Percentiles rank a stretch among this genome's conserved stretches.
These are phyloP conservation scores for Wickerhamomyces silvicola DNA, from an alignment of 805 yeast genomes.

Conservation along the genomic window DNA sequence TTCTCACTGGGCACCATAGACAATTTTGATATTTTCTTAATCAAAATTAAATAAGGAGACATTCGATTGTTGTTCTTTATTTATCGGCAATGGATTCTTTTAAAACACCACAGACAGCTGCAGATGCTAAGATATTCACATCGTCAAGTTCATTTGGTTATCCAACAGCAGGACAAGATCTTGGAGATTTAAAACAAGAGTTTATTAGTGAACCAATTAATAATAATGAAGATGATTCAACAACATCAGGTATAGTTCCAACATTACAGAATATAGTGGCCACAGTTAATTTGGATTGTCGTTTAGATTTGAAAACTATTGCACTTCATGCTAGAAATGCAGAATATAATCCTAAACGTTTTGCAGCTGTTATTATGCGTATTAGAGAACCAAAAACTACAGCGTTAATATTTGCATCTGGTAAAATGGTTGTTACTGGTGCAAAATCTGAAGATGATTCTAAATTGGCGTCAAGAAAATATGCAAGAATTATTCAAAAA, in stretches of 20 bases:
- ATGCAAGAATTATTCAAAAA: constrained; percentile 96
- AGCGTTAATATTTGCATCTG: constrained; percentile 95
- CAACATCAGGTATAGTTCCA: constrained; percentile 94
- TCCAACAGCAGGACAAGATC: constrained; percentile 23
- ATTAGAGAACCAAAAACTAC: constrained; percentile 98
- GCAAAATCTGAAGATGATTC: constrained; percentile 98
- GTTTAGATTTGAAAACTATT: constrained; percentile 92
- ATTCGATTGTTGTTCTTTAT: not conserved
- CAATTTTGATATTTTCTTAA: not conserved
- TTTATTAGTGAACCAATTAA: constrained; percentile 5
- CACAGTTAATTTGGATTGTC: constrained; percentile 93
- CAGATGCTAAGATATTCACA: constrained; percentile 24
- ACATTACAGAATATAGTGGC: constrained; percentile 93
- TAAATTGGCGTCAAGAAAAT: constrained; percentile 94
- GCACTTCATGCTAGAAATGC: constrained; percentile 99
- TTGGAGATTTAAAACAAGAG: constrained; percentile 16
- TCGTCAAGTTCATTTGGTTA: constrained; percentile 21
- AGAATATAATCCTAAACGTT: constrained; percentile 96
- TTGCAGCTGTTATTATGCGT: constrained; percentile 99
- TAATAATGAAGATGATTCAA: constrained; percentile 47
- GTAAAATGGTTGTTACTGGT: constrained; percentile 99
- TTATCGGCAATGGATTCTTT: constrained; percentile 18
- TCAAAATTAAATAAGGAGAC: not conserved
- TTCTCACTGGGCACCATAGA: not conserved
- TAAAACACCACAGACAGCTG: constrained; percentile 23